phyloP scores from a whole-genome alignment of 106 monocot species.

The Posidonia australis region DNA sequence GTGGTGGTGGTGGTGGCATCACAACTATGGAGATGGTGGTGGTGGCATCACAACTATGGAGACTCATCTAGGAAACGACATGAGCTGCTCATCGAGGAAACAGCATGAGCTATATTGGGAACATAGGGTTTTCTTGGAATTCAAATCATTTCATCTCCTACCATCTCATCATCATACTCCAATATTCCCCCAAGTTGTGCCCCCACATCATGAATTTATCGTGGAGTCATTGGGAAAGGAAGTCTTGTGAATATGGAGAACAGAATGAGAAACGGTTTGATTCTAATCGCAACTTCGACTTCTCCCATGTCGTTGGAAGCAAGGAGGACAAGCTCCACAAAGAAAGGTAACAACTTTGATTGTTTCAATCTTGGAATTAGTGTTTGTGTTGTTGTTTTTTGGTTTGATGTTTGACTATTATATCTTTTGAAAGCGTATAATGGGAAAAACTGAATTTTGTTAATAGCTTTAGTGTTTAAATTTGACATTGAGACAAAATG shows the following conservation, averaged over 20 bases:
- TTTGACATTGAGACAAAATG: too few species aligned
- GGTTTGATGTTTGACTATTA: too few species aligned
- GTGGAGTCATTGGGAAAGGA: constrained; percentile 11
- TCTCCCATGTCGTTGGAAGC: background rate
- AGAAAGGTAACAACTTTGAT: constrained; percentile 5
- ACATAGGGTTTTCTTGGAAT: constrained; percentile 59
- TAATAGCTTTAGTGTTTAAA: too few species aligned
- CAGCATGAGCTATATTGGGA: constrained; percentile 86
- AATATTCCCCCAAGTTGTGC: constrained; percentile 58
- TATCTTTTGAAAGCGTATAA: too few species aligned
- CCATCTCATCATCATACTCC: constrained; percentile 67
- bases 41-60: too few species aligned
- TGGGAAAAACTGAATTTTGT: too few species aligned
- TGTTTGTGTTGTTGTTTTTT: background rate
- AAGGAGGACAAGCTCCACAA: background rate
- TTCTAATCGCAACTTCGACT: background rate
- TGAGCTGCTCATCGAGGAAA: constrained; percentile 2
- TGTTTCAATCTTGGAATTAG: background rate
- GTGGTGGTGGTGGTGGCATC: background rate
- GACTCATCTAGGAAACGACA: too few species aligned
- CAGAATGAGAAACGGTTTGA: background rate
- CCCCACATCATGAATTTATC: constrained; percentile 37
- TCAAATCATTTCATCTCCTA: constrained; percentile 89
- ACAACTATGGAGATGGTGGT: background rate
- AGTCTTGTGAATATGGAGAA: background rate